Evolutionary conservation across 2,329 filamentous ascomycete genomes (phyloP).

Genomic region (Xylaria arbuscula): DNA sequence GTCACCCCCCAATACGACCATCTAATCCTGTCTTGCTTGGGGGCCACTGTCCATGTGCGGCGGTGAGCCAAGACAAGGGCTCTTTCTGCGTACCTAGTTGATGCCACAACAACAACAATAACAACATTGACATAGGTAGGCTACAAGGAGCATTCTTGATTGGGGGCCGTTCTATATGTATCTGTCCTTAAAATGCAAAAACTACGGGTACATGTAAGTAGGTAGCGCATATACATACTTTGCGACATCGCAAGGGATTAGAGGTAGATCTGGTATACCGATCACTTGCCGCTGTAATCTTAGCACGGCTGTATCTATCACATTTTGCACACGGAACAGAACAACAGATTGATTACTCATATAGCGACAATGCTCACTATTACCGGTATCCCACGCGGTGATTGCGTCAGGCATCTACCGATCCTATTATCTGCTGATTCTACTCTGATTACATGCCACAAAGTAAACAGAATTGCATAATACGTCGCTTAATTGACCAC

Average conservation of each 20-base stretch:
- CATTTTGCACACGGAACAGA: not conserved
- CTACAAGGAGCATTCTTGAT: not conserved
- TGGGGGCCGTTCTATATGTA: not conserved
- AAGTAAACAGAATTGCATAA: not conserved
- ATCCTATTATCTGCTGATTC: too few species aligned
- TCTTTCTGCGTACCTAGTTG: too few species aligned
- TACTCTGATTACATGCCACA: conserved; percentile 1
- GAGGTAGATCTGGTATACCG: too few species aligned
- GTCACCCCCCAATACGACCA: conserved; percentile 12
- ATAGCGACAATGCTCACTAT: not conserved
- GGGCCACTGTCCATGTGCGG: conserved; percentile 4
- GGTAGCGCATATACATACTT: too few species aligned
- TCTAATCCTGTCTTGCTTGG: conserved; percentile 6
- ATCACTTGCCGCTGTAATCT: not conserved
- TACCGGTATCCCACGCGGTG: not conserved
- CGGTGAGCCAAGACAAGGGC: not conserved
- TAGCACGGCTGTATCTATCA: not conserved
- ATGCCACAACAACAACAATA: not conserved
- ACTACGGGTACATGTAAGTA: too few species aligned
- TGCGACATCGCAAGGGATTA: too few species aligned
- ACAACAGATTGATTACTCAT: not conserved
- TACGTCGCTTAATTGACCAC: conserved; percentile 2
- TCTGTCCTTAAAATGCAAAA: not conserved
- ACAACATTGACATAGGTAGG: too few species aligned
- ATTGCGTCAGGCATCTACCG: too few species aligned